phyloP scores from a whole-genome alignment of 257 asterid genomes.

The Knoxia roxburghii region DNA sequence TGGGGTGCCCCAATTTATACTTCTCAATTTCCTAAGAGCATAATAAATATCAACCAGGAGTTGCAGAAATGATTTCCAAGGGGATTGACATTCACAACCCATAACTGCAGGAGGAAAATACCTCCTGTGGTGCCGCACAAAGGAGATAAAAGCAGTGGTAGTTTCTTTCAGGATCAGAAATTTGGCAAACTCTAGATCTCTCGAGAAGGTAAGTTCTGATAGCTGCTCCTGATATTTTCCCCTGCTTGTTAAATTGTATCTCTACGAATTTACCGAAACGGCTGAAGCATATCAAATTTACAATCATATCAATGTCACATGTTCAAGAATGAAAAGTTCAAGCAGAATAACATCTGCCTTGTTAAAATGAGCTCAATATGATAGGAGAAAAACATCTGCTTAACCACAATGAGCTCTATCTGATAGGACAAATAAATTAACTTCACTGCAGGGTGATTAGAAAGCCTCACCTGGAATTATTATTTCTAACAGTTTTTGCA shows the following conservation, averaged over 20 bases:
- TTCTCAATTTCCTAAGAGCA: slow-evolving; percentile 69
- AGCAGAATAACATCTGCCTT: slow-evolving; percentile 6
- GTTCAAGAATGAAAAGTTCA: neutral
- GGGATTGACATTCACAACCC: slow-evolving; percentile 11
- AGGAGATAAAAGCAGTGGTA: slow-evolving; percentile 97
- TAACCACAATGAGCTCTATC: neutral
- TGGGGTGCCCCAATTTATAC: slow-evolving; percentile 76
- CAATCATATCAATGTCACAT: slow-evolving; percentile 2
- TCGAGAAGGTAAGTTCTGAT: slow-evolving; percentile 97
- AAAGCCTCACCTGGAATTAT: slow-evolving; percentile 86
- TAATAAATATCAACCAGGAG: slow-evolving; percentile 22
- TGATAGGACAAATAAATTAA: neutral
- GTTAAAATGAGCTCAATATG: neutral
- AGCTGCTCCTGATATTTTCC: slow-evolving; percentile 99
- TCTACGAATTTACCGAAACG: slow-evolving; percentile 98
- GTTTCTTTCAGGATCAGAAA: slow-evolving; percentile 95
- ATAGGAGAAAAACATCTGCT: slow-evolving; percentile 5
- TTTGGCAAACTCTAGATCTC: slow-evolving; percentile 97
- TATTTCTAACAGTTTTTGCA: slow-evolving; percentile 96
- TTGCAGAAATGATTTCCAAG: neutral
- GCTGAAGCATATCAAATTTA: slow-evolving; percentile 43
- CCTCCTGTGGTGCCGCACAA: slow-evolving; percentile 98
- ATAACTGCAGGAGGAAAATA: slow-evolving; percentile 24
- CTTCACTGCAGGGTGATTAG: slow-evolving; percentile 24
- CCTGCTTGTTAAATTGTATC: slow-evolving; percentile 95